Evolutionary conservation across 2,329 filamentous ascomycete species (phyloP).

Genomic region (Fusarium dimerum): DNA sequence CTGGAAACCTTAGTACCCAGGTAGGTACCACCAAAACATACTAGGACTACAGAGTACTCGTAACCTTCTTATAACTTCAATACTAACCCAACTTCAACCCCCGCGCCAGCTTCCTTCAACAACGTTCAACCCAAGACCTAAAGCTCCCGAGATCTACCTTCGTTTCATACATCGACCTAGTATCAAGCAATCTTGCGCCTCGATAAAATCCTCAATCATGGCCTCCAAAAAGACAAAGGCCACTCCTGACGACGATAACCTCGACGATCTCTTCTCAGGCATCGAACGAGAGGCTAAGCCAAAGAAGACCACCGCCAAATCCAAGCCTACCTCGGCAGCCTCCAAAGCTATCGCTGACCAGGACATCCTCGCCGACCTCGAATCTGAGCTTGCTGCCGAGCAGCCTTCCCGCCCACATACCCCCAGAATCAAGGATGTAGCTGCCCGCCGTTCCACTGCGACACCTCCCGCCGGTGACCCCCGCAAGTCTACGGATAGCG

Average conservation of each 20-base stretch:
- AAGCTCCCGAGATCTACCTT: no score
- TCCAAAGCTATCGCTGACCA: conserved; percentile 57
- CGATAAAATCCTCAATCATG: conserved; percentile 43
- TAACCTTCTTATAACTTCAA: conserved; percentile 21
- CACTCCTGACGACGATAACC: conserved; percentile 58
- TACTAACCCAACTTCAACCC: conserved; percentile 7
- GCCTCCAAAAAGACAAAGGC: conserved; percentile 61
- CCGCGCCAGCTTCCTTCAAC: conserved; percentile 12
- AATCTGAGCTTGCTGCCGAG: conserved; percentile 69
- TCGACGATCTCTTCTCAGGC: conserved; percentile 66
- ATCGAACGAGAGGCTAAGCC: conserved; percentile 55
- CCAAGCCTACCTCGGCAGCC: conserved; percentile 50
- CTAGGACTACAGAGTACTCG: no score
- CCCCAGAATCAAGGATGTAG: conserved; percentile 65
- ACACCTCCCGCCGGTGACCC: conserved; percentile 59
- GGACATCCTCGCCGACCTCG: conserved; percentile 85
- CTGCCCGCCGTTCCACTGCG: conserved; percentile 46
- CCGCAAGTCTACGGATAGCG: conserved; percentile 79
- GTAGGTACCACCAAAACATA: no score
- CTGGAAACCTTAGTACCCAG: background rate
- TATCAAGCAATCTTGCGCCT: background rate
- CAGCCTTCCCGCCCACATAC: conserved; percentile 78
- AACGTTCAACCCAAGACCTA: background rate
- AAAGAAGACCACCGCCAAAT: conserved; percentile 48
- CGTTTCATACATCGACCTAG: background rate